Evolutionary conservation across 331 rosid species (phyloP).

Genomic region (Malus hybrid): DNA sequence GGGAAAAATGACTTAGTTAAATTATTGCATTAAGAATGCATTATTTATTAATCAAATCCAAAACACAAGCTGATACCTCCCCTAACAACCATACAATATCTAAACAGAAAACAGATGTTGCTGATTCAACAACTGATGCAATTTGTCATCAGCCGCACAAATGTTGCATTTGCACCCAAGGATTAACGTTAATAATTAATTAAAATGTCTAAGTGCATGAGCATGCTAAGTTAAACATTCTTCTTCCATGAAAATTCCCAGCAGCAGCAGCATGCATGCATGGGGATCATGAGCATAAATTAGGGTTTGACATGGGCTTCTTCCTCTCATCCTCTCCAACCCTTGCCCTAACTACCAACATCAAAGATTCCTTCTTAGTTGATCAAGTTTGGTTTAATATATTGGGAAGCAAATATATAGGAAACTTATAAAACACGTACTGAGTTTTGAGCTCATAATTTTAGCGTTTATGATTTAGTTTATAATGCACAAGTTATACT

Average conservation of each 20-base stretch:
- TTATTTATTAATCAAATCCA: neutral
- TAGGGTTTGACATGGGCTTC: neutral
- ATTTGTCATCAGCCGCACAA: constrained; percentile 1
- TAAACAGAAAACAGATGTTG: constrained; percentile 5
- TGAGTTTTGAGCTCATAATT: neutral
- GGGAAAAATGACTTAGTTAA: neutral
- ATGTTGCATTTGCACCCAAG: neutral
- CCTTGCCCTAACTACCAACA: neutral
- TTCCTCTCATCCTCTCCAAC: neutral
- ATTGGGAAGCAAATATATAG: too few species aligned
- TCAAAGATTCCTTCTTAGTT: constrained; percentile 3
- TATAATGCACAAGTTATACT: too few species aligned
- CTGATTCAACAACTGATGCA: constrained; percentile 8
- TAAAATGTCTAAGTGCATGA: neutral
- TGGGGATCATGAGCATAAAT: neutral
- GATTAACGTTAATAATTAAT: neutral
- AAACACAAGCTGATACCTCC: constrained; percentile 5
- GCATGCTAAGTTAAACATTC: neutral
- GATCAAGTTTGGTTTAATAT: too few species aligned
- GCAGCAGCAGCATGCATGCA: neutral
- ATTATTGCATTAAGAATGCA: neutral
- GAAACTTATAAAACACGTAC: too few species aligned
- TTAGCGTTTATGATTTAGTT: neutral
- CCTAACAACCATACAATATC: constrained; percentile 9
- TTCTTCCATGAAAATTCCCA: neutral